These are phyloP conservation scores for Fusarium drepaniforme DNA, from an alignment of 2,329 filamentous ascomycete species.

Conservation along the genomic window DNA sequence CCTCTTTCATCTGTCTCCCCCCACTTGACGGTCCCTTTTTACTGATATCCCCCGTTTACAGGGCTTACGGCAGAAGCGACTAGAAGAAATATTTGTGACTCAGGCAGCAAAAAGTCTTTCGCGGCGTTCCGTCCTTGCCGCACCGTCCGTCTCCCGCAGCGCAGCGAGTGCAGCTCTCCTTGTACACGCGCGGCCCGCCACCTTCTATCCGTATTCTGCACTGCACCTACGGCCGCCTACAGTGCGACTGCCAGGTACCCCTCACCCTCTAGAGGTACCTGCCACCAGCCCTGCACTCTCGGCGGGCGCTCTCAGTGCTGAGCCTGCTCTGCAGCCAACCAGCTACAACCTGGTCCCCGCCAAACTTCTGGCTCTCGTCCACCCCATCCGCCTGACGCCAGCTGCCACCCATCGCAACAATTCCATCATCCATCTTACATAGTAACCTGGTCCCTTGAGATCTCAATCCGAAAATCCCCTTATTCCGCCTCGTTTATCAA, in stretches of 20 bases:
- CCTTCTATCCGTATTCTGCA: not conserved
- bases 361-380: conserved; percentile 18
- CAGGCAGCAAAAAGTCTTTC: conserved; percentile 50
- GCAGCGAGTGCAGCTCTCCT: not conserved
- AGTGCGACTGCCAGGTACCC: conserved; percentile 8
- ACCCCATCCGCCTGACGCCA: conserved; percentile 36
- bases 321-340: conserved; percentile 21
- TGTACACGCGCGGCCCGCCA: not conserved
- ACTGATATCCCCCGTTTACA: conserved; percentile 14
- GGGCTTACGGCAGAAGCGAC: conserved; percentile 39
- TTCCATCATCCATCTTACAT: conserved; percentile 44
- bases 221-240: not conserved
- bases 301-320: conserved; percentile 2
- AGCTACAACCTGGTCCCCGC: conserved; percentile 8
- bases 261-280: conserved; percentile 3
- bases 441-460: conserved; percentile 31
- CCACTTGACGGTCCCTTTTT: conserved; percentile 21
- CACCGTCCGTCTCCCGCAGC: not conserved
- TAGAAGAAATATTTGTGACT: conserved; percentile 50
- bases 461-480: conserved; percentile 37
- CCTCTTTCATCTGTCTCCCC: conserved; percentile 17
- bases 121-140: not conserved
- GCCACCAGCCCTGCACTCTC: conserved; percentile 2
- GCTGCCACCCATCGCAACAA: conserved; percentile 26
- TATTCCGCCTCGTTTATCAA: conserved; percentile 13